Base-by-base conservation (phyloP, 768 basidiomycete species). In the Boletellus ananiceps region DNA sequence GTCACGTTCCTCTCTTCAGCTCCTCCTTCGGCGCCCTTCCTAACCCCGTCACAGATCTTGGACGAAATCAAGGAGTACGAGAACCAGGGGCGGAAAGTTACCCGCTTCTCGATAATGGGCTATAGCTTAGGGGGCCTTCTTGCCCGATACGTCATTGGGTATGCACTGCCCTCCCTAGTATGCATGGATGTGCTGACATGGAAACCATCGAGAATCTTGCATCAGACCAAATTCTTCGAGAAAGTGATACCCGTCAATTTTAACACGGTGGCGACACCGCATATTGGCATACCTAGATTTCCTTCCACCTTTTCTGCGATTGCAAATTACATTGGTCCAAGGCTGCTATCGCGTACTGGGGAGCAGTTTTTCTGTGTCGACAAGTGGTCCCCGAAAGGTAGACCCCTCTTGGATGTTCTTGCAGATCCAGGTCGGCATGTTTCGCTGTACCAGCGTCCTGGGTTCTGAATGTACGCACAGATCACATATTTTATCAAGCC, bases 81-180 rank as follows among this genome's bases (percentile, higher is more conserved):
- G 54, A 52, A 65, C 15, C 71, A 78, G 13, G 83, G 80, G 6
- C 75, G 73, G 54, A 75, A 64, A 14, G 86, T 93, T 5, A 77
- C 76, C 50, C 77, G 78, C 29, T 84, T 93, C 59, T 89, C 86
- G 11, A 71, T 86, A 5, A 81, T 79, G 2, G 92, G 92, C 1
- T 93, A 94, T 66, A 77, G 75, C 33, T 74, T 94, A 11, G 93
- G 93, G 2, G 93, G 93, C 0, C 74, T 94, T 2, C 71, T 94
- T 8, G 80, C 86, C 14, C 83, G 92, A 14, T 93, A 91, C 64
- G 75, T 84, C 34, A 70, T 92, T 44, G 90, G 86, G 77, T 81
- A 50, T 58, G 73, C 65, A 16, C 14, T 8, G n/a, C 31, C 15
- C 21, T 42, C 8, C 23, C 16, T 37, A 2, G 11, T 21, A 27